Evolutionary conservation across 2,329 filamentous ascomycete species (phyloP).

Genomic region (Calonectria hawksworthii): DNA sequence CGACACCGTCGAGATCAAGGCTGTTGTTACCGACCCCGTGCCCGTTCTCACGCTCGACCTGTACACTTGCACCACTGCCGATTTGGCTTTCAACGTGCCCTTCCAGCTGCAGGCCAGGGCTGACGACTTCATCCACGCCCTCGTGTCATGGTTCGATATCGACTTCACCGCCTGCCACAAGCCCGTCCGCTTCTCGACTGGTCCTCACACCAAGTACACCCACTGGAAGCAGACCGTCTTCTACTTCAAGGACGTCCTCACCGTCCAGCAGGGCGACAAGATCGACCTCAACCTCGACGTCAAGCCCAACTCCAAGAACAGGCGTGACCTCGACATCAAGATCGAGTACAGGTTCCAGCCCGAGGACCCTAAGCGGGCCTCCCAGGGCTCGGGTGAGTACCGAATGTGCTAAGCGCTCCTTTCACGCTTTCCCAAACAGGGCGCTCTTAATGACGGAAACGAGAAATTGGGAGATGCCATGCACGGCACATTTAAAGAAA

Average conservation of each 20-base stretch:
- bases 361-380: slow-evolving; percentile 77
- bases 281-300: slow-evolving; percentile 82
- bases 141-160: slow-evolving; percentile 99
- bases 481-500: background rate
- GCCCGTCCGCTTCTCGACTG: slow-evolving; percentile 95
- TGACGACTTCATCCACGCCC: slow-evolving; percentile 94
- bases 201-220: slow-evolving; percentile 98
- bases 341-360: slow-evolving; percentile 87
- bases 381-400: slow-evolving; percentile 82
- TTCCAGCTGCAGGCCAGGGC: slow-evolving; percentile 84
- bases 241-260: slow-evolving; percentile 94
- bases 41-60: slow-evolving; percentile 90
- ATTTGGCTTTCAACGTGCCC: slow-evolving; percentile 86
- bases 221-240: slow-evolving; percentile 99
- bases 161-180: slow-evolving; percentile 99
- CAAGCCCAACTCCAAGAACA: slow-evolving; percentile 94
- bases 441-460: slow-evolving; percentile 44
- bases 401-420: slow-evolving; percentile 73
- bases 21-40: slow-evolving; percentile 92
- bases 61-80: slow-evolving; percentile 87
- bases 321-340: slow-evolving; percentile 92
- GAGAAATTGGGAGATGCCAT: background rate
- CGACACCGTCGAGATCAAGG: slow-evolving; percentile 97
- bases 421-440: background rate
- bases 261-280: slow-evolving; percentile 88